Evolutionary conservation across 768 basidiomycete species (phyloP).

Genomic region (Psilocybe cyanescens): DNA sequence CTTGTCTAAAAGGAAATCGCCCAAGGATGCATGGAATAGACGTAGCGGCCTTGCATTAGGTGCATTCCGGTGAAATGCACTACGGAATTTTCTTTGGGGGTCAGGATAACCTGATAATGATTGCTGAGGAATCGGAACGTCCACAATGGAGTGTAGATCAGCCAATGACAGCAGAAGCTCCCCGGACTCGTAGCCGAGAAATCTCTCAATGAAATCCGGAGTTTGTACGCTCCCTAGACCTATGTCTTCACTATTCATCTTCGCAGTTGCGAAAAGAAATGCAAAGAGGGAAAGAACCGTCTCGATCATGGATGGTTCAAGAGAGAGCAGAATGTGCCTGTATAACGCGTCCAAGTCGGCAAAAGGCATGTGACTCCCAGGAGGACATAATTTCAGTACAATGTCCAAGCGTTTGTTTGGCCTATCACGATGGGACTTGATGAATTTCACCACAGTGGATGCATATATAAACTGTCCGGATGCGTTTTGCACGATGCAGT

Average conservation of each 20-base stretch:
- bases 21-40: conserved; percentile 4
- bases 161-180: not conserved
- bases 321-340: not conserved
- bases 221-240: not conserved
- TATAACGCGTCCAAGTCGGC: conserved; percentile 3
- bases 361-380: not conserved
- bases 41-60: not conserved
- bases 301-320: not conserved
- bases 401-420: not conserved
- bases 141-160: conserved; percentile 4
- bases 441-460: conserved; percentile 8
- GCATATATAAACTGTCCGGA: conserved; percentile 10
- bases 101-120: too few relatives aligned
- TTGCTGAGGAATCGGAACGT: not conserved
- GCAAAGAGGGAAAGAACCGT: not conserved
- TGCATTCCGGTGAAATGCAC: not conserved
- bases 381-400: not conserved
- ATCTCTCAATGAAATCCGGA: not conserved
- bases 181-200: not conserved
- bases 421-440: not conserved
- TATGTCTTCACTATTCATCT: not conserved
- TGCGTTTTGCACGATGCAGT: not conserved
- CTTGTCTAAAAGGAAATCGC: conserved; percentile 6
- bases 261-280: not conserved
- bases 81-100: too few relatives aligned